Conservation (phyloP, 2,329 filamentous ascomycete species). For the Microdochium paspali region DNA sequence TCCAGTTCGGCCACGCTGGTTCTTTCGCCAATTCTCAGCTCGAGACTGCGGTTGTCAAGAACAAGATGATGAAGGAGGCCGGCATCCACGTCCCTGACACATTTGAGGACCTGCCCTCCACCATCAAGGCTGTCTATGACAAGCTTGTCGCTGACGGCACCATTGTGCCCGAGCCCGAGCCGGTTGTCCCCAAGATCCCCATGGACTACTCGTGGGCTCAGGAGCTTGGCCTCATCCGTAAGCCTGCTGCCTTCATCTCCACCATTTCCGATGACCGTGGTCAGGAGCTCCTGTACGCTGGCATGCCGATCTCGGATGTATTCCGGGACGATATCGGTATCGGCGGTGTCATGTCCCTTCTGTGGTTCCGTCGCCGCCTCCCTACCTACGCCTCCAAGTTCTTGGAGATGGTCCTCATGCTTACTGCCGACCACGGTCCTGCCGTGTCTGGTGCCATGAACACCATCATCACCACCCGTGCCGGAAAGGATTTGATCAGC, state of each 20-base stretch:
- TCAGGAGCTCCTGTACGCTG: conserved; percentile 95
- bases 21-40: conserved; percentile 99
- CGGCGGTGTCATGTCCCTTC: conserved; percentile 97
- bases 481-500: conserved; percentile 96
- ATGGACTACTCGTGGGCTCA: conserved; percentile 99
- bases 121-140: conserved; percentile 77
- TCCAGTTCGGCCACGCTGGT: conserved; percentile 98
- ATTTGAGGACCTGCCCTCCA: conserved; percentile 83
- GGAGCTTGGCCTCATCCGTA: conserved; percentile 98
- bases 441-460: conserved; percentile 99
- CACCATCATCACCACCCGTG: conserved; percentile 99
- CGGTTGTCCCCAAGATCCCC: conserved; percentile 94
- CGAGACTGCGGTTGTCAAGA: conserved; percentile 94
- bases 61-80: conserved; percentile 91
- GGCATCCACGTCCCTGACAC: conserved; percentile 92
- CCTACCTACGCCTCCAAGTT: conserved; percentile 97
- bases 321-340: conserved; percentile 99
- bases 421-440: conserved; percentile 97
- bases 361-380: conserved; percentile 98
- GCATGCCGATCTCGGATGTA: conserved; percentile 99
- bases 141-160: conserved; percentile 76
- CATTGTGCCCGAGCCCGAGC: conserved; percentile 81
- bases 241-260: conserved; percentile 98
- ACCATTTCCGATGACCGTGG: conserved; percentile 99
- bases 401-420: conserved; percentile 99